Evolutionary conservation across 768 basidiomycete genomes (phyloP), one percentile per base, ranked within the genome.

Genomic region (Suillus tomentosus): DNA sequence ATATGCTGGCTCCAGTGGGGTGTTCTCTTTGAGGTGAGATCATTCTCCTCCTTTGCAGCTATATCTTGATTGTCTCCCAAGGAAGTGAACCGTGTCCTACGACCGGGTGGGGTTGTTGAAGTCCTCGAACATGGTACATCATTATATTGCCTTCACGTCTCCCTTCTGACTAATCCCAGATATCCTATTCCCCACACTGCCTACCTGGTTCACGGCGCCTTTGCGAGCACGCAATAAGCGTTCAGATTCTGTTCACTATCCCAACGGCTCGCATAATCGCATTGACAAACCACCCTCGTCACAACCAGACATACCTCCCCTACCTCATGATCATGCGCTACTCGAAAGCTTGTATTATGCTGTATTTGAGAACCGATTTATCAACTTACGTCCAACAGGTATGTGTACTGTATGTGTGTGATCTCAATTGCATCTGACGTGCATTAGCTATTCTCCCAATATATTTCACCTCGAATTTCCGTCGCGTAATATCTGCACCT

Each of bases 171-270:
- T 22, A 15, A 3, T 27, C 36, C 17, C 61, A 93, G 91, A 93
- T 71, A 82, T 90, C 36, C 76, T 91, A 53, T 93, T 93, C 71
- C 91, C 91, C n/a, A 77, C 77, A 5, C 81, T 93, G 43, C 90
- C 91, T 24, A 83, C 82, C 43, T 92, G 90, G 90, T 93, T 91
- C 69, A 92, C 91, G 2, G 79, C 82, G 45, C 88, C 89, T 10
- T 81, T 92, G 60, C 85, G 88, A 36, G 79, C 79, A 36, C 84
- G 80, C 69, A 78, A 83, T 24, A 73, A 79, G 65, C 79, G 82
- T 58, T 72, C 80, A 62, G 74, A 83, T 48, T 83, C 87, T 47
- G 77, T 84, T 50, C 81, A 85, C 67, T 78, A 81, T 68, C 81
- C 87, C 39, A 81, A 85, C 59, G 82, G 80, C 40, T 73, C 79